Evolutionary conservation across 805 yeast species (phyloP), one percentile per base, ranked within the genome.

Genomic region (Cyberlindnera galapagoensis): DNA sequence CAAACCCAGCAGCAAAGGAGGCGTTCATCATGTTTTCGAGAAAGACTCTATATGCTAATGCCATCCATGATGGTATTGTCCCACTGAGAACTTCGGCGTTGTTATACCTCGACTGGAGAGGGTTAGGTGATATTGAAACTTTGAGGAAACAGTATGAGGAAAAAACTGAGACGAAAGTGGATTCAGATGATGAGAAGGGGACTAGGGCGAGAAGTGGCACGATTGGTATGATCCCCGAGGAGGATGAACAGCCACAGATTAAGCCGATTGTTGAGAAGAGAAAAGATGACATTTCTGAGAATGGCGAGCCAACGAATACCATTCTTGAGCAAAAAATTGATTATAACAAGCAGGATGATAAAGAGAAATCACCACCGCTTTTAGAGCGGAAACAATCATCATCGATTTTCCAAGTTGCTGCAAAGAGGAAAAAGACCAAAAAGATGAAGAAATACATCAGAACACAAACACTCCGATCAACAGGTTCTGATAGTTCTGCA

Each of bases 11-110:
- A 0, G 26, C 22, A 4, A 77, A 80, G 39, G 59, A 58, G 21
- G 65, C 81, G 0, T 65, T 90, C 37, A 70, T 72, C 36, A 57
- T 59, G 36, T 90, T 92, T 58, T 53, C 65, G 25, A 62, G 80
- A 38, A 65, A 97, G 40, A 86, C 96, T 0, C 62, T 82, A 0
- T 92, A 92, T 56, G 96, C 97, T 0, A 92, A 92, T 57, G 79
- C 83, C 0, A 66, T 84, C 13, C 80, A 92, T 56, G 98, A 92
- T 59, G 98, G 98, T 3, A 87, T 92, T 33, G 98, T 92, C 2
- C 97, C 98, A 0, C 62, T 92, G 45, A 63, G 97, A 31, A 92
- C 98, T 0, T 77, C 95, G 0, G 86, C 97, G 0, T 60, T 90
- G 33, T 57, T 90, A 18, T 90, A 80, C 49, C 56, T 92, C 10